Conservation (phyloP, 148 eudicot genomes). For the Rhododendron ferrugineum region DNA sequence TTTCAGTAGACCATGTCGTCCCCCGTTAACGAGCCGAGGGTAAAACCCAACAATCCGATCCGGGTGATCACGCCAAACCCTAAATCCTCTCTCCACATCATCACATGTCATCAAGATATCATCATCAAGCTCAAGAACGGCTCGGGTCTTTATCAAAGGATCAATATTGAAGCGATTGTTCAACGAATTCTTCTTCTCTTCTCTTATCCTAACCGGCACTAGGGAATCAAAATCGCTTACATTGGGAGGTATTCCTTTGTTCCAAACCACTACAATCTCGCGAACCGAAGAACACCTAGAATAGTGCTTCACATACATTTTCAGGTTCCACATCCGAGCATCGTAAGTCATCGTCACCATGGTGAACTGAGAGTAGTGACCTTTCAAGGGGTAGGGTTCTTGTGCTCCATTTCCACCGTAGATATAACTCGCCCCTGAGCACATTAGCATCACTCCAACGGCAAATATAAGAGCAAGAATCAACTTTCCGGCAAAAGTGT, state of each 20-base stretch:
- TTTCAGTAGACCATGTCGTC: constrained; percentile 36
- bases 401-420: constrained; percentile 82
- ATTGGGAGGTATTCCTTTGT: constrained; percentile 76
- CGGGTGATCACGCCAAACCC: constrained; percentile 86
- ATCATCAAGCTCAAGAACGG: constrained; percentile 89
- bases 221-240: constrained; percentile 68
- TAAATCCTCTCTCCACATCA: constrained; percentile 83
- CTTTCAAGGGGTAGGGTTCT: constrained; percentile 60
- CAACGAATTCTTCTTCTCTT: constrained; percentile 72
- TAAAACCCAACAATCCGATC: constrained; percentile 87
- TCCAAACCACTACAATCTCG: constrained; percentile 92
- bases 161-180: constrained; percentile 79
- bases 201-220: constrained; percentile 76
- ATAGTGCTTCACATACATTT: constrained; percentile 78
- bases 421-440: constrained; percentile 47
- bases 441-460: constrained; percentile 47
- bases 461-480: constrained; percentile 46
- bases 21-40: constrained; percentile 59
- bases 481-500: constrained; percentile 39
- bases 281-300: constrained; percentile 91
- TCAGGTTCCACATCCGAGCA: constrained; percentile 90
- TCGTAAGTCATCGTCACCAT: constrained; percentile 88
- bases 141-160: constrained; percentile 65
- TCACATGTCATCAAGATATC: constrained; percentile 94
- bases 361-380: constrained; percentile 84